Percentiles rank a stretch among this genome's conserved stretches.
These are phyloP conservation scores for Pseudocercospora fuligena DNA, from an alignment of 2,329 filamentous ascomycete species.

Conservation along the genomic window DNA sequence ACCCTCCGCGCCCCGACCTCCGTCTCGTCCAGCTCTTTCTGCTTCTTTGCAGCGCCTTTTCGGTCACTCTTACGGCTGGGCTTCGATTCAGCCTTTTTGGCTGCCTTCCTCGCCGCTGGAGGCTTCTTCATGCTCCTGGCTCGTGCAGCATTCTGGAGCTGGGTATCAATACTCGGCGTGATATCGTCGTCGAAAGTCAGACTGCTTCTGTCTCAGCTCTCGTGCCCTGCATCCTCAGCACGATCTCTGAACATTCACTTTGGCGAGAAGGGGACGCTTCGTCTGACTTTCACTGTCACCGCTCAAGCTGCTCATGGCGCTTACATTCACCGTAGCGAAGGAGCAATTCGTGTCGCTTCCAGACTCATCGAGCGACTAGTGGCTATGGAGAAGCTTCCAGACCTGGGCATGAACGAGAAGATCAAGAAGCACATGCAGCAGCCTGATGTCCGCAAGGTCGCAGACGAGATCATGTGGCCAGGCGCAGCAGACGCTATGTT, in stretches of 20 bases:
- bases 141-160: background rate
- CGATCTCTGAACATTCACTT: slow-evolving; percentile 40
- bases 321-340: slow-evolving; percentile 46
- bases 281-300: slow-evolving; percentile 44
- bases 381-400: slow-evolving; percentile 38
- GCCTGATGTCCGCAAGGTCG: slow-evolving; percentile 38
- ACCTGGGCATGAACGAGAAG: slow-evolving; percentile 34
- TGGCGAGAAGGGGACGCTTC: slow-evolving; percentile 50
- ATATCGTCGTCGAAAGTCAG: slow-evolving; percentile 23
- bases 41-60: background rate
- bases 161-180: background rate
- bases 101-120: background rate
- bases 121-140: background rate
- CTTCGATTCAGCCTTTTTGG: background rate
- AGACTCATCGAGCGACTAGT: slow-evolving; percentile 40
- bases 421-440: slow-evolving; percentile 40
- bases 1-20: background rate
- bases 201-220: slow-evolving; percentile 11
- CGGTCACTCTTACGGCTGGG: background rate
- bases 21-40: background rate
- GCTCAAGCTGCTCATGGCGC: slow-evolving; percentile 47
- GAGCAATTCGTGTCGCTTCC: slow-evolving; percentile 45
- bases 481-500: slow-evolving; percentile 43
- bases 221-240: background rate
- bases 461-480: slow-evolving; percentile 45